These are phyloP conservation scores for Aspergillus sclerotialis DNA, from an alignment of 2,329 filamentous ascomycete genomes.

Conservation along the genomic window DNA sequence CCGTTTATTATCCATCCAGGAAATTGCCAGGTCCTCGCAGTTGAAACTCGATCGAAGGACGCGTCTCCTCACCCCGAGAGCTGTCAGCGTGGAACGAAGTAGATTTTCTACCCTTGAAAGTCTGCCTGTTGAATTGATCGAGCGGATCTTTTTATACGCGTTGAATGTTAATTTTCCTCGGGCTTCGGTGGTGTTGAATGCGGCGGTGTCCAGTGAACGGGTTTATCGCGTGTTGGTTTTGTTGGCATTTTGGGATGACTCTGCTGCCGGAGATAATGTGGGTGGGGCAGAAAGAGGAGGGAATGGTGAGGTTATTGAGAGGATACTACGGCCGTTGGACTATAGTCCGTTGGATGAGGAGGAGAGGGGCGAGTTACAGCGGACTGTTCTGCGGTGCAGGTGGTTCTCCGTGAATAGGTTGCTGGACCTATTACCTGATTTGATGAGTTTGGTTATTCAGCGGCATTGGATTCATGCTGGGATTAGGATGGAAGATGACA, in stretches of 20 bases:
- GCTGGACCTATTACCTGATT: conserved; percentile 23
- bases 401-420: conserved; percentile 35
- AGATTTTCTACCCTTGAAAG: conserved; percentile 34
- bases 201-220: conserved; percentile 32
- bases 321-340: conserved; percentile 28
- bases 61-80: no score
- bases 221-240: conserved; percentile 36
- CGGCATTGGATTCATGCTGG: conserved; percentile 25
- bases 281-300: no score
- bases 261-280: neutral
- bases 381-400: conserved; percentile 25
- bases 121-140: conserved; percentile 46
- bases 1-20: conserved; percentile 8
- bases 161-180: conserved; percentile 40
- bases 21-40: conserved; percentile 6
- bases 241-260: conserved; percentile 34
- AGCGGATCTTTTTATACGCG: conserved; percentile 45
- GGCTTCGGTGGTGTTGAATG: conserved; percentile 35
- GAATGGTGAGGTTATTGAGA: no score
- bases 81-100: conserved; percentile 5
- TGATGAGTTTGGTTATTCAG: conserved; percentile 27
- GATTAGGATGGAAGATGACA: conserved; percentile 13
- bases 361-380: conserved; percentile 27
- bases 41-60: no score
- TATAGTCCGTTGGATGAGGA: conserved; percentile 22